phyloP scores from a whole-genome alignment of 257 asterid species.

The Solanum neorickii region DNA sequence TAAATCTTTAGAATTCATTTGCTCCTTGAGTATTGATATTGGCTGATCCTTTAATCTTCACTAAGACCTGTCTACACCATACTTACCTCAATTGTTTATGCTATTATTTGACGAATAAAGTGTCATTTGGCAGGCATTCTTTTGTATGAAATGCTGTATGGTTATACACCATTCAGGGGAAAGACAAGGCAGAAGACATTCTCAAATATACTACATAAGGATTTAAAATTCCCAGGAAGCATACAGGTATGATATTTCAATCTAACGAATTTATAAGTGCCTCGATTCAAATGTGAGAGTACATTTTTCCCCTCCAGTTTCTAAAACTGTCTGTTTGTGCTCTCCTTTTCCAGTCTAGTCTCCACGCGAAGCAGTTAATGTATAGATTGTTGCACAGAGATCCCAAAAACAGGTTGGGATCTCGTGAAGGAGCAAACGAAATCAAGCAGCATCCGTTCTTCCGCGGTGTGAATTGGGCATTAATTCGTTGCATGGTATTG shows the following conservation, averaged over 20 bases:
- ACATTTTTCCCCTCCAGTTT: not conserved
- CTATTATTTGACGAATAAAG: not conserved
- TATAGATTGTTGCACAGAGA: slow-evolving; percentile 84
- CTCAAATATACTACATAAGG: slow-evolving; percentile 79
- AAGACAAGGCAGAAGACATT: slow-evolving; percentile 98
- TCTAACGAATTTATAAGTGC: not conserved
- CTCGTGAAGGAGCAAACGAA: slow-evolving; percentile 89
- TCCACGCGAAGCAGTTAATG: slow-evolving; percentile 80
- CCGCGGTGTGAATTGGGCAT: slow-evolving; percentile 88
- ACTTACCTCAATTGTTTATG: not conserved
- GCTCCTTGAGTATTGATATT: not conserved
- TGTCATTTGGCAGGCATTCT: slow-evolving; percentile 58
- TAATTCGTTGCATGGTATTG: slow-evolving; percentile 84
- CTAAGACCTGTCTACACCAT: not conserved
- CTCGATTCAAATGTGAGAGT: not conserved
- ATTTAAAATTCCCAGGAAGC: slow-evolving; percentile 74
- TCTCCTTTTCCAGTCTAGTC: slow-evolving; percentile 52
- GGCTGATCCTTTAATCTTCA: not conserved
- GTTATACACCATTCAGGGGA: slow-evolving; percentile 95
- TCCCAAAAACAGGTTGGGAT: slow-evolving; percentile 85
- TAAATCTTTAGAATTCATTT: slow-evolving; percentile 16
- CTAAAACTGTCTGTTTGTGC: not conserved
- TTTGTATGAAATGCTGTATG: slow-evolving; percentile 84
- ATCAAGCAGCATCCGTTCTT: slow-evolving; percentile 84
- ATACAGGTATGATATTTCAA: slow-evolving; percentile 42